Percentiles rank a stretch among this genome's conserved stretches.
These are phyloP conservation scores for Aspergillus nidulans DNA, from an alignment of 495 filamentous ascomycete genomes.

Conservation along the genomic window DNA sequence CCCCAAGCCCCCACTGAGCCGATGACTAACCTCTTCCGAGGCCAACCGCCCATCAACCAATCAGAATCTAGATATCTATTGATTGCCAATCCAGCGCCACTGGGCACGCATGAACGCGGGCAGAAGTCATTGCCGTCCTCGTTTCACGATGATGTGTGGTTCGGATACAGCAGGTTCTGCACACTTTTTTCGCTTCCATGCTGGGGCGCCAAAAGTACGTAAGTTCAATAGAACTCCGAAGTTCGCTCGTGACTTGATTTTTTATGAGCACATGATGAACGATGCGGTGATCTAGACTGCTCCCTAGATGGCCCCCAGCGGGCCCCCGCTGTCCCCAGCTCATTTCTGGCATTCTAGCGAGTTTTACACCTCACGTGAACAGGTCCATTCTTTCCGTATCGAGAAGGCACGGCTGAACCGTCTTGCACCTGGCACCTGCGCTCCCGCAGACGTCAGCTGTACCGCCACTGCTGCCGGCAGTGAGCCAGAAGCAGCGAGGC, in stretches of 20 bases:
- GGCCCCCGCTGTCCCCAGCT: too few species aligned
- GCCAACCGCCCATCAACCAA: slow-evolving; percentile 30
- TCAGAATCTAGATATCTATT: slow-evolving; percentile 20
- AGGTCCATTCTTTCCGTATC: not conserved
- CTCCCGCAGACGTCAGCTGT: not conserved
- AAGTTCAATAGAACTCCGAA: not conserved
- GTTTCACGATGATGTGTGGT: not conserved
- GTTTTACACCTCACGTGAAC: slow-evolving; percentile 1
- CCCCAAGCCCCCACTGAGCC: slow-evolving; percentile 1
- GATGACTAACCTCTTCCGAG: slow-evolving; percentile 16
- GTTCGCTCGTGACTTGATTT: not conserved
- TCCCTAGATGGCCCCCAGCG: too few species aligned
- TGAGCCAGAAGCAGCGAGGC: not conserved
- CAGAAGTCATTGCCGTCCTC: slow-evolving; percentile 39
- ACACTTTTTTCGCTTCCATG: not conserved
- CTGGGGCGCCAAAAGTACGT: not conserved
- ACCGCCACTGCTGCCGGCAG: not conserved
- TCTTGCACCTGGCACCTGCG: too few species aligned
- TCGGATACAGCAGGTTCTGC: slow-evolving; percentile 1
- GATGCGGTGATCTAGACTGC: not conserved
- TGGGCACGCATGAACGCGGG: slow-evolving; percentile 20
- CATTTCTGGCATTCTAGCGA: not conserved
- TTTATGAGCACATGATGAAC: not conserved
- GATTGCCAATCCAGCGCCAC: slow-evolving; percentile 25
- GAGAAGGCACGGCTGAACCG: too few species aligned